A percentile compares a stretch with the other conserved stretches of the same genome.
These are phyloP conservation scores for Salix dunnii DNA, from an alignment of 345 rosid species.

Conservation along the genomic window DNA sequence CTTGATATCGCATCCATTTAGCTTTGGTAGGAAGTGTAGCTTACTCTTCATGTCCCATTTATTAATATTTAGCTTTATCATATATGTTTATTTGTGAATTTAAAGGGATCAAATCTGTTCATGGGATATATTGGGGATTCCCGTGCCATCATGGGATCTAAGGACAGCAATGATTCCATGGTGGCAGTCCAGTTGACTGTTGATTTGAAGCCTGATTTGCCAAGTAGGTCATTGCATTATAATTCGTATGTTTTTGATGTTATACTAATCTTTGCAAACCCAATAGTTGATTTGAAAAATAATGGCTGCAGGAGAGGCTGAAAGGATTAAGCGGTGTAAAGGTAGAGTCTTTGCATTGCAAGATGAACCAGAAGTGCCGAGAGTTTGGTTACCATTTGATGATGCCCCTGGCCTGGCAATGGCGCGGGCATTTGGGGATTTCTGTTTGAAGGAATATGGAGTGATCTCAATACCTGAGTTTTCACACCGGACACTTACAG, in stretches of 20 bases:
- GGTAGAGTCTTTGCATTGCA: constrained; percentile 96
- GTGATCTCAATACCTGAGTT: constrained; percentile 93
- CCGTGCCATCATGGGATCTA: constrained; percentile 93
- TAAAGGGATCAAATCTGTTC: constrained; percentile 81
- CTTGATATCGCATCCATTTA: background rate
- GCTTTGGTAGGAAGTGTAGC: constrained; percentile 1
- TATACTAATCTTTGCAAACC: background rate
- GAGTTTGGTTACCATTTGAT: constrained; percentile 99
- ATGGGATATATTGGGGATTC: constrained; percentile 98
- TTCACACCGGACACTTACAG: constrained; percentile 79
- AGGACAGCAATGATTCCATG: constrained; percentile 68
- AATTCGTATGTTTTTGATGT: constrained; percentile 5
- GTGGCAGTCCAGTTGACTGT: constrained; percentile 89
- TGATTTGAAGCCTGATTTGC: constrained; percentile 97
- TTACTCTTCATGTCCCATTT: background rate
- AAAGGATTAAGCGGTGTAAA: constrained; percentile 90
- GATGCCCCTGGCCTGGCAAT: constrained; percentile 99
- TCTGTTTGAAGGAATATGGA: constrained; percentile 97
- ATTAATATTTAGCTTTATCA: constrained; percentile 10
- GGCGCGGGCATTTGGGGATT: constrained; percentile 99
- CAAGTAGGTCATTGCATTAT: constrained; percentile 52
- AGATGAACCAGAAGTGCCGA: constrained; percentile 97
- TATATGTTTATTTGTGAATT: constrained; percentile 23
- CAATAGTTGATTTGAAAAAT: constrained; percentile 9
- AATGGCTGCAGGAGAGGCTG: constrained; percentile 72